Evolutionary conservation across 2,329 filamentous ascomycete species (phyloP), one percentile per base, ranked within the genome.

Genomic region (Exophiala sideris): DNA sequence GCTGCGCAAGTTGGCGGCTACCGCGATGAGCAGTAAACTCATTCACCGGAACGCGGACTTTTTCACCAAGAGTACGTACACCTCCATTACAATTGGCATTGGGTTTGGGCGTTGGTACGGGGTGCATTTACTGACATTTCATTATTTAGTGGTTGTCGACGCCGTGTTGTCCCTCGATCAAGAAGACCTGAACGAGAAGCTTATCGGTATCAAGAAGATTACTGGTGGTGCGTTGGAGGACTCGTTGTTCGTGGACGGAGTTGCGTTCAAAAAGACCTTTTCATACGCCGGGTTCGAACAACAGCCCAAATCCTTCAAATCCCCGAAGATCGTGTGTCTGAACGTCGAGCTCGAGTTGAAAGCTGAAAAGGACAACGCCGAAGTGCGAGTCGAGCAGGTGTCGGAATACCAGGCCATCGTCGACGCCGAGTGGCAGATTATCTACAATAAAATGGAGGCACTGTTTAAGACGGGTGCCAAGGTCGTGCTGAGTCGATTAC

Each of bases 251-350:
- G 88, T 99, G 69, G 94, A 97, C 72, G 94, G 94, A 69, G 94
- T 99, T 59, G 92, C 94, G 34, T 99, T 99, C 81, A 97, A 97
- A 80, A 99, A 99, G 84, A 99, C 94, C 4, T 99, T 99, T 74
- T 91, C 92, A 48, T 99, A 99, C 70, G 94, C 94, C 65, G 94
- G 94, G 69, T 99, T 99, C 76, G 94, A 99, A 77, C 94, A 99
- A 77, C 94, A 99, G 77, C 94, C 94, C 63, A 99, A 99, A 76
- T 86, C 83, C 6, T 97, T 99, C 79, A 85, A 82, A 70, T 84
- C 96, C 74, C 94, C 94, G 58, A 95, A 95, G 80, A 95, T 99
- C 64, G 89, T 96, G 58, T 97, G 92, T 75, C 77, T 99, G 65
- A 99, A 97, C 71, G 94, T 99, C 65, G 94, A 99, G 76, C 81